A percentile compares a stretch with the other conserved stretches of the same genome.
These are phyloP conservation scores for Aegilops sharonensis DNA, from an alignment of 176 grass and related monocot species.

Conservation along the genomic window DNA sequence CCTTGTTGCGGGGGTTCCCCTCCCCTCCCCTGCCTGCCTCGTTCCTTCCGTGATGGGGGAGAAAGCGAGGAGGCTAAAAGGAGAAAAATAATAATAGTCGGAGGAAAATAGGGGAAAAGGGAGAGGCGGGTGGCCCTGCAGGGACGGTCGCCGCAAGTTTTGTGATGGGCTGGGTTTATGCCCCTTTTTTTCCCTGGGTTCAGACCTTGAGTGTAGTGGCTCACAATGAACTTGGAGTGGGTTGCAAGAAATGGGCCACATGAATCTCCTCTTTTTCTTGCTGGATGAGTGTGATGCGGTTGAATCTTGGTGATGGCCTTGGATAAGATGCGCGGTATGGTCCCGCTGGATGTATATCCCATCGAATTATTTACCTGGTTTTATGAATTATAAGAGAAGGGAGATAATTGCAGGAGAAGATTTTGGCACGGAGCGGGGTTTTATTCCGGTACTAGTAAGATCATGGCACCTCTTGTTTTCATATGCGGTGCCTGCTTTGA, in stretches of 20 bases:
- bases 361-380: background rate
- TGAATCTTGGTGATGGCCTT: background rate
- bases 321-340: background rate
- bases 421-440: too few relatives aligned
- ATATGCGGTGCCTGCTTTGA: too few relatives aligned
- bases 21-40: background rate
- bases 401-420: too few relatives aligned
- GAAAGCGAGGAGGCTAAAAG: background rate
- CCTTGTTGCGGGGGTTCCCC: too few relatives aligned
- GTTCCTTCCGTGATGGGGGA: background rate
- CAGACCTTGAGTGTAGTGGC: background rate
- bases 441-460: too few relatives aligned
- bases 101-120: background rate
- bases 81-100: background rate
- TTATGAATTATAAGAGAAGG: too few relatives aligned
- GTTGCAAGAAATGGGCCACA: background rate
- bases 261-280: background rate
- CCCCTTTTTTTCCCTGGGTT: background rate
- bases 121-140: background rate
- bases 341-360: background rate
- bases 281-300: background rate
- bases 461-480: too few relatives aligned
- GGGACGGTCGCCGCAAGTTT: background rate
- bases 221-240: background rate
- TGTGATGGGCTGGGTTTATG: background rate